phyloP scores from a whole-genome alignment of 1,284 basidiomycete genomes.

The Puccinia horiana region DNA sequence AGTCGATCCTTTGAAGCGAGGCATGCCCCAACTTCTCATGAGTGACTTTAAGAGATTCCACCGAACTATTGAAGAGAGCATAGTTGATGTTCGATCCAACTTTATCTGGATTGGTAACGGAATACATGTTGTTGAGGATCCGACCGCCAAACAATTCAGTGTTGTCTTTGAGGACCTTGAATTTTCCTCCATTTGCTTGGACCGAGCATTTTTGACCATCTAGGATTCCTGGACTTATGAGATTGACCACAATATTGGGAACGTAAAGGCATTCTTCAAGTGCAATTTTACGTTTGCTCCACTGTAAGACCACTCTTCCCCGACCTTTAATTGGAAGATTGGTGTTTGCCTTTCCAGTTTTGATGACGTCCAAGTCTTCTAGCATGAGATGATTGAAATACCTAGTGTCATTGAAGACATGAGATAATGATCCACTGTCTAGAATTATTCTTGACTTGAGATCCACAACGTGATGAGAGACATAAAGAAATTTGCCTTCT shows the following conservation, averaged over 20 bases:
- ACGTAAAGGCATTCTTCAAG: background rate
- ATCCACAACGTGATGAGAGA: background rate
- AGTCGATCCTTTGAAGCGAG: background rate
- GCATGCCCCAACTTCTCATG: slow-evolving; percentile 3
- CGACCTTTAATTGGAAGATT: background rate
- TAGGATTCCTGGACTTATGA: background rate
- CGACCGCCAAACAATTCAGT: background rate
- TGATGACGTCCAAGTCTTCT: background rate
- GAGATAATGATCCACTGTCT: background rate
- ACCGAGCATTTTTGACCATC: background rate
- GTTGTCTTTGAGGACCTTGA: background rate
- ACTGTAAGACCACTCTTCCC: background rate
- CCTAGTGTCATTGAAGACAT: background rate
- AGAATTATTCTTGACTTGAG: background rate
- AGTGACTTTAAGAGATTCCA: background rate
- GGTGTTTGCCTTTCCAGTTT: background rate
- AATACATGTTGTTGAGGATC: background rate
- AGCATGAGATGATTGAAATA: background rate
- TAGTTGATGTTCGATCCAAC: background rate
- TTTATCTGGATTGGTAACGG: background rate
- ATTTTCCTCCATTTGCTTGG: background rate
- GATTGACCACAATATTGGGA: slow-evolving; percentile 5
- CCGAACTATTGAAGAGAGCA: background rate
- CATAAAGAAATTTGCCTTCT: background rate
- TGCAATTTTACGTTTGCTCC: background rate